A percentile compares a stretch with the other conserved stretches of the same genome.
Conservation (phyloP, 306 rosid species). For the Styphnolobium japonicum region DNA sequence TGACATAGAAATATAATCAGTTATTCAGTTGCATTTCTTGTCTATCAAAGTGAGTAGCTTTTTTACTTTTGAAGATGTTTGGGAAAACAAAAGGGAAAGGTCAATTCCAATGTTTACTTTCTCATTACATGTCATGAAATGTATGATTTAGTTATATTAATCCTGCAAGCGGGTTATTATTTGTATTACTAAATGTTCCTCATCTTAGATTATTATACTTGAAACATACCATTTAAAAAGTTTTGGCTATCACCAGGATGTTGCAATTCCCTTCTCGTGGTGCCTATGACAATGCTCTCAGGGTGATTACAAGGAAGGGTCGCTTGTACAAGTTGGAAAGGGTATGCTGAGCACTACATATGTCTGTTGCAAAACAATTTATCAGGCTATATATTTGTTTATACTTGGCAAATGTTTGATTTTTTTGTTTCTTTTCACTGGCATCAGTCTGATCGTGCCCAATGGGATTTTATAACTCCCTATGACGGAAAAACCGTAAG, state of each 20-base stretch:
- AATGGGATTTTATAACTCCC: constrained; percentile 61
- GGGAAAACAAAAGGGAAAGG: not conserved
- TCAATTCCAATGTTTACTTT: not conserved
- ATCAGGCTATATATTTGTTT: not conserved
- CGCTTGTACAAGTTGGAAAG: constrained; percentile 58
- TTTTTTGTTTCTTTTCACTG: constrained; percentile 19
- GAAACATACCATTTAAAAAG: not conserved
- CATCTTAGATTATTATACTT: not conserved
- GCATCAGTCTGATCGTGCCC: constrained; percentile 49
- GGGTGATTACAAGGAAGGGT: constrained; percentile 33
- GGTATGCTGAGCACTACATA: constrained; percentile 49
- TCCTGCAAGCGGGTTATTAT: not conserved
- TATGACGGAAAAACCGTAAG: constrained; percentile 82
- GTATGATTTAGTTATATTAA: not conserved
- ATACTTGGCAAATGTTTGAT: not conserved
- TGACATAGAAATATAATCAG: not conserved
- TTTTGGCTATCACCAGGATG: constrained; percentile 56
- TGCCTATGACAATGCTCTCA: constrained; percentile 41
- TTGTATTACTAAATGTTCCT: not conserved
- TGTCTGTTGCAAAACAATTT: not conserved
- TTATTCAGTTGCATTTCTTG: not conserved
- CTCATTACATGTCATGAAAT: not conserved
- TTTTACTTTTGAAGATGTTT: not conserved
- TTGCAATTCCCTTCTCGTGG: constrained; percentile 53
- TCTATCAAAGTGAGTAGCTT: not conserved